phyloP scores from a whole-genome alignment of 2,329 filamentous ascomycete species.

The Geosmithia morbida region DNA sequence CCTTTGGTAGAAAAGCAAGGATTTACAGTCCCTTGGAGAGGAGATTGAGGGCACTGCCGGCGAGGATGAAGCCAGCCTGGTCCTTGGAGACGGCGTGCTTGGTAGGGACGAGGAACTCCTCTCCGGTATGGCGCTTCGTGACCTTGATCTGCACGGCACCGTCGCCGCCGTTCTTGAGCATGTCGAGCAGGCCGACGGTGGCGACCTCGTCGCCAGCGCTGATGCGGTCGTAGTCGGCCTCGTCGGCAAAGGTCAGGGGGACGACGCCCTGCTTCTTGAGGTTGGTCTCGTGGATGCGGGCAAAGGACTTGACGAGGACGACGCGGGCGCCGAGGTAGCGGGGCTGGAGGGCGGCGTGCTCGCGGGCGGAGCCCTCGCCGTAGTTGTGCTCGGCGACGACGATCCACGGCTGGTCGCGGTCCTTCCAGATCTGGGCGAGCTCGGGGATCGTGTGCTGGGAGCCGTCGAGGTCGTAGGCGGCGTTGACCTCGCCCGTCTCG shows the following conservation, averaged over 20 bases:
- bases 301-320: slow-evolving; percentile 77
- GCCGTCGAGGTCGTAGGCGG: slow-evolving; percentile 76
- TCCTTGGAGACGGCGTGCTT: slow-evolving; percentile 81
- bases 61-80: slow-evolving; percentile 83
- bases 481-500: slow-evolving; percentile 84
- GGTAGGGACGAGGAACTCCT: slow-evolving; percentile 57
- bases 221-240: slow-evolving; percentile 76
- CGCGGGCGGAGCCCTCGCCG: slow-evolving; percentile 77
- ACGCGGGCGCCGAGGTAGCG: slow-evolving; percentile 78
- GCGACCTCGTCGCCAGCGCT: slow-evolving; percentile 69
- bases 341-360: slow-evolving; percentile 82
- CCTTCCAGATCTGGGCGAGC: slow-evolving; percentile 72
- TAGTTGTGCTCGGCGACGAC: slow-evolving; percentile 98
- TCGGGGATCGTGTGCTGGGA: slow-evolving; percentile 68
- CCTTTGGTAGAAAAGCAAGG: not conserved
- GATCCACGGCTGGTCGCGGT: slow-evolving; percentile 64
- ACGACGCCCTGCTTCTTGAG: slow-evolving; percentile 96
- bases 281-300: slow-evolving; percentile 89
- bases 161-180: slow-evolving; percentile 62
- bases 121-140: slow-evolving; percentile 41
- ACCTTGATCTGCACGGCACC: slow-evolving; percentile 60
- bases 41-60: slow-evolving; percentile 86
- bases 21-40: slow-evolving; percentile 44
- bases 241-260: slow-evolving; percentile 78
- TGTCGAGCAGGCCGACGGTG: slow-evolving; percentile 73